Percentiles rank a stretch among this genome's conserved stretches.
phyloP scores from a whole-genome alignment of 1,284 basidiomycete genomes.

The Ceratobasidium sp. region DNA sequence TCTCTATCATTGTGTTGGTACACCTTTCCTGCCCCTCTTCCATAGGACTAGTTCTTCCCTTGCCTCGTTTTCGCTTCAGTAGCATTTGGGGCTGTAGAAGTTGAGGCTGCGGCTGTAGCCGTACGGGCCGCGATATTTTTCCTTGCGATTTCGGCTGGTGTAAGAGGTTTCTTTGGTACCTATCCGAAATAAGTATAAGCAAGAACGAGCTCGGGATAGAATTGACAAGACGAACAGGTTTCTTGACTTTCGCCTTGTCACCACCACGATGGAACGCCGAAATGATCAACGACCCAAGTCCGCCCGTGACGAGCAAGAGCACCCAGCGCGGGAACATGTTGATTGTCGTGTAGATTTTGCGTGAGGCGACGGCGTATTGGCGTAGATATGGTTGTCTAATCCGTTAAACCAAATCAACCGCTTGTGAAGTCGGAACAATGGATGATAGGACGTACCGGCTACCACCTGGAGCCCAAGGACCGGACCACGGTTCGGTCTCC shows the following conservation, averaged over 20 bases:
- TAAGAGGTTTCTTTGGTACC: constrained; percentile 15
- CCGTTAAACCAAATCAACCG: constrained; percentile 33
- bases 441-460: constrained; percentile 62
- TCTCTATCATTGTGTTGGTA: neutral
- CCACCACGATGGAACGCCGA: constrained; percentile 11
- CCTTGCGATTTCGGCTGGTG: constrained; percentile 20
- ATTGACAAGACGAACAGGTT: constrained; percentile 12
- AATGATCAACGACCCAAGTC: constrained; percentile 60
- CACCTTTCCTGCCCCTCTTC: neutral
- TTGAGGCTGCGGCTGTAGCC: neutral
- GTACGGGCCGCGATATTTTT: constrained; percentile 8
- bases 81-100: constrained; percentile 11
- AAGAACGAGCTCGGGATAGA: neutral
- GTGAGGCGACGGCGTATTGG: constrained; percentile 64
- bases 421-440: constrained; percentile 33
- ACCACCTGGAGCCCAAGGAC: constrained; percentile 74
- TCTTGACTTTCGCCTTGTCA: constrained; percentile 1
- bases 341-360: constrained; percentile 63
- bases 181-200: neutral
- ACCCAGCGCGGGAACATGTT: constrained; percentile 68
- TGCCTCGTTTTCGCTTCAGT: constrained; percentile 21
- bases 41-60: constrained; percentile 16
- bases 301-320: constrained; percentile 67
- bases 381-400: constrained; percentile 74
- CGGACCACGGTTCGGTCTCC: constrained; percentile 68